Conservation (phyloP, 2,329 filamentous ascomycete species). For the Verticillium nubilum region DNA sequence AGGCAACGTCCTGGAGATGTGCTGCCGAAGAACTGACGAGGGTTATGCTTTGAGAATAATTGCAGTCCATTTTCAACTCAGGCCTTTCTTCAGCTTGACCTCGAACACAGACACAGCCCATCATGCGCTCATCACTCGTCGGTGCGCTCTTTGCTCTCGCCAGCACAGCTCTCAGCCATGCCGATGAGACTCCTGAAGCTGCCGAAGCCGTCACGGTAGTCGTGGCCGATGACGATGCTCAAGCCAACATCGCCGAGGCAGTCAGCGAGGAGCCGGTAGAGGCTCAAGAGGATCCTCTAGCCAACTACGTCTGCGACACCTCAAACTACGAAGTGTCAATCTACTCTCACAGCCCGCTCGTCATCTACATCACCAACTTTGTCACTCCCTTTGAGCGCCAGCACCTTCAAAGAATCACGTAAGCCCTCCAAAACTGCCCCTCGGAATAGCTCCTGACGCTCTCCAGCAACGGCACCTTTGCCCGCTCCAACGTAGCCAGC, state of each 20-base stretch:
- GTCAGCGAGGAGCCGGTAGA: background rate
- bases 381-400: slow-evolving; percentile 26
- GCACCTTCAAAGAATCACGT: slow-evolving; percentile 29
- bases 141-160: slow-evolving; percentile 1
- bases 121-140: background rate
- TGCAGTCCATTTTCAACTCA: background rate
- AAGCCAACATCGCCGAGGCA: background rate
- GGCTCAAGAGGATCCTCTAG: background rate
- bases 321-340: slow-evolving; percentile 24
- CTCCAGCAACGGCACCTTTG: slow-evolving; percentile 28
- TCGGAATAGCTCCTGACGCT: background rate
- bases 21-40: background rate
- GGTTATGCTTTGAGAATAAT: background rate
- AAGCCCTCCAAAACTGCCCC: slow-evolving; percentile 6
- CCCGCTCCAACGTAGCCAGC: slow-evolving; percentile 27
- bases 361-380: slow-evolving; percentile 32
- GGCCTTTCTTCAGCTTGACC: background rate
- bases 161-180: background rate
- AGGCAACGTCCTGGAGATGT: background rate
- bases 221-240: background rate
- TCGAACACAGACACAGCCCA: background rate
- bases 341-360: slow-evolving; percentile 29
- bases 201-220: background rate
- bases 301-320: slow-evolving; percentile 20
- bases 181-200: background rate